Percentiles rank a stretch among this genome's conserved stretches.
These are phyloP conservation scores for Picea glauca DNA, from an alignment of 75 land plant genomes.

Conservation along the genomic window DNA sequence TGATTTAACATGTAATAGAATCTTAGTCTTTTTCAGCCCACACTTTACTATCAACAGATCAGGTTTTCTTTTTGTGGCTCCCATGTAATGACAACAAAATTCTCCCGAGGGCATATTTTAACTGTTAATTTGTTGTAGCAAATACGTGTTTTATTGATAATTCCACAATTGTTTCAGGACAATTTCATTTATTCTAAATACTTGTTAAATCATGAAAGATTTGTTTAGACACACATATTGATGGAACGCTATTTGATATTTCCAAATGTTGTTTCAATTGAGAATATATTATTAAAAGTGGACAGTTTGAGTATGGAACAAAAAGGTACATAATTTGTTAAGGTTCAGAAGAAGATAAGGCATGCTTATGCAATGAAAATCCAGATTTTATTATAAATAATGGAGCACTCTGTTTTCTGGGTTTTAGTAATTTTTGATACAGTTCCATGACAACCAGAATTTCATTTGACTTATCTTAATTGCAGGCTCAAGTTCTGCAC, in stretches of 20 bases:
- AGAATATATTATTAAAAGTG: background rate
- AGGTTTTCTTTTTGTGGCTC: no score
- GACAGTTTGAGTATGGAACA: background rate
- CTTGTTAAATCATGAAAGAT: no score
- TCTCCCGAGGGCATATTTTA: no score
- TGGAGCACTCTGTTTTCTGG: background rate
- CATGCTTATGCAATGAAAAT: background rate
- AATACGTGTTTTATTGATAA: no score
- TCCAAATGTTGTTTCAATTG: background rate
- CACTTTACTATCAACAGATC: no score
- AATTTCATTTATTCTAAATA: no score
- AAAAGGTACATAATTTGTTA: background rate
- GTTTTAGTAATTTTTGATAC: background rate
- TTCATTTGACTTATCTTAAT: background rate
- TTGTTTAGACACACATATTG: background rate
- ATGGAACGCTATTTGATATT: background rate
- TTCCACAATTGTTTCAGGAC: no score
- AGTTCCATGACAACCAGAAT: background rate
- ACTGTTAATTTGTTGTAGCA: no score
- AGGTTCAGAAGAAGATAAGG: background rate
- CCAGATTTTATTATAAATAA: background rate
- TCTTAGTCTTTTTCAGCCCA: no score
- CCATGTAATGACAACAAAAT: no score
- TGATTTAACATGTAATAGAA: no score
- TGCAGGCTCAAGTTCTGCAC: conserved; percentile 45